A percentile compares a stretch with the other conserved stretches of the same genome.
Conservation (phyloP, 495 filamentous ascomycete genomes). For the Xylaria grammica region DNA sequence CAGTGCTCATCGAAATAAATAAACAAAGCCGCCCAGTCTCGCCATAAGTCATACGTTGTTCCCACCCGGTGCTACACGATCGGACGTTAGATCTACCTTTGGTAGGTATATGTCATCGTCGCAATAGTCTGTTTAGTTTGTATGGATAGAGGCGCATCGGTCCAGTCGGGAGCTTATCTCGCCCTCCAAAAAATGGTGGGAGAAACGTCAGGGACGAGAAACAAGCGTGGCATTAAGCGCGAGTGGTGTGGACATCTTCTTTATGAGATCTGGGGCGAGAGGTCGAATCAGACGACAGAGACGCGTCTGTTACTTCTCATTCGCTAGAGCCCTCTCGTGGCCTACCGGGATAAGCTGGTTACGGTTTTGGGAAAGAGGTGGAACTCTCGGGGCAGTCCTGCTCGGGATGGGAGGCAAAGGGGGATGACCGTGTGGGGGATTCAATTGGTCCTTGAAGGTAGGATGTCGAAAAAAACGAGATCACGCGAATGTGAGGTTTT, state of each 20-base stretch:
- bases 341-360: slow-evolving; percentile 16
- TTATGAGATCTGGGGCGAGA: slow-evolving; percentile 14
- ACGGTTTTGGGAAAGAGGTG: slow-evolving; percentile 20
- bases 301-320: slow-evolving; percentile 14
- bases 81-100: too few relatives aligned
- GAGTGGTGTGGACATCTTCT: slow-evolving; percentile 14
- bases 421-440: background rate
- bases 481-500: slow-evolving; percentile 4
- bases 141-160: background rate
- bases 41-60: background rate
- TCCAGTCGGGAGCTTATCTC: slow-evolving; percentile 5
- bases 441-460: slow-evolving; percentile 4
- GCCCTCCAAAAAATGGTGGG: background rate
- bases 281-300: slow-evolving; percentile 22
- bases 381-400: background rate
- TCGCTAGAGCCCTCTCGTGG: slow-evolving; percentile 16
- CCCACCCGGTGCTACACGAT: slow-evolving; percentile 7
- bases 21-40: too few relatives aligned
- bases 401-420: background rate
- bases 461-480: background rate
- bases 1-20: too few relatives aligned
- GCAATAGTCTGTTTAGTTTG: background rate
- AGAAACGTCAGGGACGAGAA: slow-evolving; percentile 14
- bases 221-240: slow-evolving; percentile 24
- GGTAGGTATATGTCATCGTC: too few relatives aligned